Base-by-base conservation (phyloP, 2,329 filamentous ascomycete species). In the Diaporthe capsici region DNA sequence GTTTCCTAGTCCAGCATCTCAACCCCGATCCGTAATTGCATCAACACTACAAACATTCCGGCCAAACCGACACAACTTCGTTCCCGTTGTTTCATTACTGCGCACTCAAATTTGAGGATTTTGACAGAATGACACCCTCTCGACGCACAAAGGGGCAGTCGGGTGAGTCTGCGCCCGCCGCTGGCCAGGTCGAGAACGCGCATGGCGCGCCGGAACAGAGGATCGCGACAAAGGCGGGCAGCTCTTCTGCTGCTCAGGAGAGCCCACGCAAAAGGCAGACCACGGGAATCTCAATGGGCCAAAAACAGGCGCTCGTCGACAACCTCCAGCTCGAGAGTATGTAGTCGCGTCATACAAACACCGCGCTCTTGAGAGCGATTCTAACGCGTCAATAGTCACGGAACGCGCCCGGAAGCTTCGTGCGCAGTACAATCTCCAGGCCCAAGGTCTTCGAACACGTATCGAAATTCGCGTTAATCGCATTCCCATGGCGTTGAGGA, bases 391-490 rank as follows among this genome's bases (percentile, higher is more conserved):
- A 72, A 47, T 79, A 98, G 95, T 98, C 79, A 95, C 94, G 25
- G 94, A 97, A 85, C 92, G 96, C 82, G 94, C 95, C 77, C 92
- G 96, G 80, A 95, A 96, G 84, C 88, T 98, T 77, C 92, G 96
- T 80, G 94, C 96, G 9, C 95, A 98, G 83, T 98, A 97, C 86
- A 93, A 94, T 76, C 90, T 97, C 13, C 96, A 98, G 84, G 94
- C 95, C 31, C 94, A 96, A 83, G 94, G 94, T 77, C 89, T 98
- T 53, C 91, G 94, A 77, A 93, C 95, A 76, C 93, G 96, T 77
- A 93, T 99, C 71, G 96, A 98, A 84, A 94, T 98, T 86, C 94
- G 97, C 85, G 90, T 98, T 83, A 98, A 98, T 82, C 93, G 97
- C 72, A 97, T 98, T 71, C 97, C 97, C 10, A 90, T 92, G 80